Conservation (phyloP, 371 early-diverging fungal genomes). For the Nematocida sp. region DNA sequence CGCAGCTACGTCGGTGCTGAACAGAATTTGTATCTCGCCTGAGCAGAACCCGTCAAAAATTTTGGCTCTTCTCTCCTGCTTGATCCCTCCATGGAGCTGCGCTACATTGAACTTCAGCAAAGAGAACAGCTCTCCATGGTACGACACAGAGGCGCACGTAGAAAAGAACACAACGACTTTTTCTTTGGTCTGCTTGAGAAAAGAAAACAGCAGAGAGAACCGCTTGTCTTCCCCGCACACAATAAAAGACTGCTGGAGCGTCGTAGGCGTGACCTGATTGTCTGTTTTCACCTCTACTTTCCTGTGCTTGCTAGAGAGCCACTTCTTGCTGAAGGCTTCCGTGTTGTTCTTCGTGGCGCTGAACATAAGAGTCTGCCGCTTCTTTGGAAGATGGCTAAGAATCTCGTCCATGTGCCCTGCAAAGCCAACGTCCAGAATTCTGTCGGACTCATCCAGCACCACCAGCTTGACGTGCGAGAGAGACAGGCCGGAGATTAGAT, state of each 20-base stretch:
- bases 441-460: conserved; percentile 95
- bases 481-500: conserved; percentile 68
- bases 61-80: conserved; percentile 57
- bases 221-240: conserved; percentile 87
- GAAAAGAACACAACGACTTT: conserved; percentile 62
- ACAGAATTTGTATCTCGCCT: conserved; percentile 43
- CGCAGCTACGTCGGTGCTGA: conserved; percentile 50
- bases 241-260: conserved; percentile 89
- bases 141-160: conserved; percentile 62
- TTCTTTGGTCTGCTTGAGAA: conserved; percentile 33
- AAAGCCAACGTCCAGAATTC: conserved; percentile 90
- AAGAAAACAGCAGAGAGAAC: conserved; percentile 79
- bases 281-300: conserved; percentile 93
- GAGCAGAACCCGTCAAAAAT: conserved; percentile 54
- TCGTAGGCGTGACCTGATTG: conserved; percentile 87
- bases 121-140: conserved; percentile 66
- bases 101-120: conserved; percentile 42
- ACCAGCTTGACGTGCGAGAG: conserved; percentile 75
- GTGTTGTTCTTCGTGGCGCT: conserved; percentile 86
- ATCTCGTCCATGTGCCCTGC: conserved; percentile 77
- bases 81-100: conserved; percentile 62
- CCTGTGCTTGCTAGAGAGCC: conserved; percentile 91
- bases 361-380: conserved; percentile 82
- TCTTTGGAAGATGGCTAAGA: conserved; percentile 73
- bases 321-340: conserved; percentile 82